Base-by-base conservation (phyloP, 1,284 basidiomycete genomes). In the Rhodotorula sp. region DNA sequence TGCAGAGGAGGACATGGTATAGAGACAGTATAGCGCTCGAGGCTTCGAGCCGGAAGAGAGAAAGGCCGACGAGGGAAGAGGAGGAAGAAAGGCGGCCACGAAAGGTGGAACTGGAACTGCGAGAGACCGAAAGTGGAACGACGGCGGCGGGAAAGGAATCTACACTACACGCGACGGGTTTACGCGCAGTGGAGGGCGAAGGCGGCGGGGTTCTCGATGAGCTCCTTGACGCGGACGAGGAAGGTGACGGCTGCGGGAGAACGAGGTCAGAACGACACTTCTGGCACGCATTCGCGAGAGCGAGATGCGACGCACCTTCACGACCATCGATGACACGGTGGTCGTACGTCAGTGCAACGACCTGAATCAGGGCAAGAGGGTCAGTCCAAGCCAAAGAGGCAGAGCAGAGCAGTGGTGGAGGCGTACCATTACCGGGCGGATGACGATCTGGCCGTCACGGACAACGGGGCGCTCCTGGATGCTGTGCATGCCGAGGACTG, bases 401-500 rank as follows among this genome's bases (percentile, higher is more conserved):
- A 42, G 21, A 34, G 13, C 44, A 45, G 19, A 17, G 41, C 21
- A 10, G 19, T 41, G 7, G 27, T 48, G 48, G n/a, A 48, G 41
- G 17, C 13, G 14, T 12, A 72, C 88, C 95, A 97, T 98, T 84
- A 98, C 92, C 45, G 93, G 93, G 75, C 95, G 89, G 81, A 98
- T 90, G 79, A 96, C 95, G 77, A 97, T 92, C 84, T 97, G 89
- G 50, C 93, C 93, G 78, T 96, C 85, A 63, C 97, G 91, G 50
- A 97, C 96, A 60, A 95, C 93, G 3, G 97, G 87, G 79, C 88
- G 90, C 77, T 98, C 93, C 83, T 96, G 97, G 86, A 97, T 94
- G 41, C 93, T 81, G 84, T 99, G 96, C 93, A 98, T 98, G 73
- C 92, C 90, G 88, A 64, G 62, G 23, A 57, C 54, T 44, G 21